A percentile compares a stretch with the other conserved stretches of the same genome.
These are phyloP conservation scores for Calocybe gangraenosa DNA, from an alignment of 768 basidiomycete genomes.

Conservation along the genomic window DNA sequence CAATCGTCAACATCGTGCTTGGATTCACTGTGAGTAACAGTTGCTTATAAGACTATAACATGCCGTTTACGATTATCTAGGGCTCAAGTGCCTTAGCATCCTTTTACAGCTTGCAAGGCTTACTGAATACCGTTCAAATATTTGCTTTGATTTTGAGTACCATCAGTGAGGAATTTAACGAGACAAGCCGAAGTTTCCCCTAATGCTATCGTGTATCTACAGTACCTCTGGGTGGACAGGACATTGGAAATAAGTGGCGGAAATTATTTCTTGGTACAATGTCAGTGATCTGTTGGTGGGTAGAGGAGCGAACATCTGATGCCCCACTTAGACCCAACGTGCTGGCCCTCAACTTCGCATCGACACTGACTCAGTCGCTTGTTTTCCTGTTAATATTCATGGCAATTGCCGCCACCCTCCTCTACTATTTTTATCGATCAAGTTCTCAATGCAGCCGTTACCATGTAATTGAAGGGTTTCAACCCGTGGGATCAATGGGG, in stretches of 20 bases:
- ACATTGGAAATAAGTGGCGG: constrained; percentile 48
- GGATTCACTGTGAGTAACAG: constrained; percentile 47
- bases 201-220: constrained; percentile 2
- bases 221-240: constrained; percentile 36
- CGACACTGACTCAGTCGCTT: constrained; percentile 54
- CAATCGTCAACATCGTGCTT: constrained; percentile 41
- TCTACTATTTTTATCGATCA: constrained; percentile 56
- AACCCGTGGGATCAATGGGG: constrained; percentile 35
- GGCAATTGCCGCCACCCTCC: constrained; percentile 43
- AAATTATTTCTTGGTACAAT: constrained; percentile 64
- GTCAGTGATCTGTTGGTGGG: constrained; percentile 31
- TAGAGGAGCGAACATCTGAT: constrained; percentile 1
- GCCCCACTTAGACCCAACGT: constrained; percentile 54
- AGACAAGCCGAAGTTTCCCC: neutral
- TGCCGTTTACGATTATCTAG: constrained; percentile 27
- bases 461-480: constrained; percentile 51
- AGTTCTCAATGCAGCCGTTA: constrained; percentile 46
- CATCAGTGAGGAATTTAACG: constrained; percentile 38
- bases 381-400: constrained; percentile 59
- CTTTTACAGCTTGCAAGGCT: constrained; percentile 67
- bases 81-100: constrained; percentile 67
- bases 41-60: neutral
- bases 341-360: constrained; percentile 69
- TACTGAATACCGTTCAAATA: constrained; percentile 65
- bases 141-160: constrained; percentile 69